These are phyloP conservation scores for Capsicum pubescens DNA, from an alignment of 257 asterid species.

Conservation along the genomic window DNA sequence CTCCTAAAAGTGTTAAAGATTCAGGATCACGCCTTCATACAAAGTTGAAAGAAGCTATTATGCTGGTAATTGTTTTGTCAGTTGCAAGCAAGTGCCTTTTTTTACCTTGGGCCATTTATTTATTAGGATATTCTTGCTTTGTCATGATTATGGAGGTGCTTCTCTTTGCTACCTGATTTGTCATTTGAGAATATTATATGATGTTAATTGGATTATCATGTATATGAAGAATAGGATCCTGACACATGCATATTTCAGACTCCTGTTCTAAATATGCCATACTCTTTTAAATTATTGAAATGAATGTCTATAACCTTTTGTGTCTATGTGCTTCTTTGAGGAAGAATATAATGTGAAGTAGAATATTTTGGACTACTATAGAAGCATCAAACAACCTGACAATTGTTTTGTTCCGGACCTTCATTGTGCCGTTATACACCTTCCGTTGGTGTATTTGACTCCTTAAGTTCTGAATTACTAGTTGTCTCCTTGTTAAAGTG, in stretches of 20 bases:
- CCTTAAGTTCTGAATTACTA: not conserved
- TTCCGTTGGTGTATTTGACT: not conserved
- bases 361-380: not conserved
- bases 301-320: not conserved
- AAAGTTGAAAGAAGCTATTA: slow-evolving; percentile 80
- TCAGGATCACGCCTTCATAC: slow-evolving; percentile 86
- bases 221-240: not conserved
- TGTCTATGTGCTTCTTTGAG: slow-evolving; percentile 3
- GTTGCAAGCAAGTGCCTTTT: not conserved
- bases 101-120: not conserved
- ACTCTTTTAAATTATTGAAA: not conserved
- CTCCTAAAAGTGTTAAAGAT: slow-evolving; percentile 93
- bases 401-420: not conserved
- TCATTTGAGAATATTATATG: no score
- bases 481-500: slow-evolving; percentile 9
- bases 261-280: not conserved
- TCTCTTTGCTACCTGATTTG: no score
- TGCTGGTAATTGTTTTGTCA: slow-evolving; percentile 61
- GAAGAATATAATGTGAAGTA: not conserved
- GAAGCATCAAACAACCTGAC: no score
- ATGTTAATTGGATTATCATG: no score
- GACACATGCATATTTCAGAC: not conserved
- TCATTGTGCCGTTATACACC: not conserved
- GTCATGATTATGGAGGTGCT: not conserved
- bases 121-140: not conserved